phyloP scores from a whole-genome alignment of 1,284 basidiomycete species.

The Tylopilus orsonianus region DNA sequence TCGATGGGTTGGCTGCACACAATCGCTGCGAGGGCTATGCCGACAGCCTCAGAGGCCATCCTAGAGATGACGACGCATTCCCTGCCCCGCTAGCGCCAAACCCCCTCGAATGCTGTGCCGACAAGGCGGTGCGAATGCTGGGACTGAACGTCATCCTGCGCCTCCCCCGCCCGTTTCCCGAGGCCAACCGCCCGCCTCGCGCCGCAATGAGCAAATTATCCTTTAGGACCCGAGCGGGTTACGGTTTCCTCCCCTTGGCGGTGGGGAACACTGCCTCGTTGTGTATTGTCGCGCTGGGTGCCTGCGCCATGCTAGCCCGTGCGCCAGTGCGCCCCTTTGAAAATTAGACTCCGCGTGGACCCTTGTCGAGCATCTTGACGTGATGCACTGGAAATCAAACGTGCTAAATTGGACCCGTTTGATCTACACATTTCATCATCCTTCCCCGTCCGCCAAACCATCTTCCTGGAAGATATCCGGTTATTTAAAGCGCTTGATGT shows the following conservation, averaged over 20 bases:
- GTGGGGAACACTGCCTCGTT: constrained; percentile 26
- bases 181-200: background rate
- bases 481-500: constrained; percentile 25
- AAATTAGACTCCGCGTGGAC: constrained; percentile 13
- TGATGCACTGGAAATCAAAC: constrained; percentile 33
- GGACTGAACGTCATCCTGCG: constrained; percentile 19
- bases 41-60: background rate
- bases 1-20: background rate
- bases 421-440: constrained; percentile 25
- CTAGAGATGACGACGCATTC: constrained; percentile 1
- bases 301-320: constrained; percentile 9
- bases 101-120: constrained; percentile 22
- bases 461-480: constrained; percentile 9
- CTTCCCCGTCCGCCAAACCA: constrained; percentile 20
- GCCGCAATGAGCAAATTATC: constrained; percentile 3
- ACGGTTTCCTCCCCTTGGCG: constrained; percentile 12
- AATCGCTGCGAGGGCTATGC: constrained; percentile 5
- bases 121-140: constrained; percentile 23
- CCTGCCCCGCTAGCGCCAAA: constrained; percentile 8
- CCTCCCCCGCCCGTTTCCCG: constrained; percentile 12
- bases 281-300: constrained; percentile 4
- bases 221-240: background rate
- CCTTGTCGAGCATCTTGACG: constrained; percentile 14
- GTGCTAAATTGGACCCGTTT: constrained; percentile 19
- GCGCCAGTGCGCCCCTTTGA: background rate